Percentiles rank a stretch among this genome's conserved stretches.
Evolutionary conservation across 441 rosid genomes (phyloP).

Genomic region (Lepidium campestre): DNA sequence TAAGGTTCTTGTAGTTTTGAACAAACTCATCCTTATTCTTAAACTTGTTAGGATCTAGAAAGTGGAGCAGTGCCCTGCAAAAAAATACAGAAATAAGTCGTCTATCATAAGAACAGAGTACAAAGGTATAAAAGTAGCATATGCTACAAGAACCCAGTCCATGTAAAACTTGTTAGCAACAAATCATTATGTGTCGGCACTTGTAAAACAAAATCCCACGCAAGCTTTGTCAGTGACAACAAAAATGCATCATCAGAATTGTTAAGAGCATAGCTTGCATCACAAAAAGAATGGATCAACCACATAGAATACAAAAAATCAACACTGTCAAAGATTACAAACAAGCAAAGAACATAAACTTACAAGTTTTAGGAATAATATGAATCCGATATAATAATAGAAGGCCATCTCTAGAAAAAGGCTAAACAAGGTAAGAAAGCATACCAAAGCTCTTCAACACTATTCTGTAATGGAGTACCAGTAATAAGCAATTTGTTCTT

Average conservation of each 20-base stretch:
- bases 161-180: neutral
- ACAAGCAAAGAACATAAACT: neutral
- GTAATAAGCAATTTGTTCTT: constrained; percentile 97
- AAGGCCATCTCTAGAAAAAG: neutral
- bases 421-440: constrained; percentile 11
- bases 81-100: neutral
- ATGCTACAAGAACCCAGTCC: neutral
- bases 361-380: neutral
- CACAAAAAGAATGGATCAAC: neutral
- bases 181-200: neutral
- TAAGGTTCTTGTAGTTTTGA: constrained; percentile 96
- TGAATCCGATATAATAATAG: neutral
- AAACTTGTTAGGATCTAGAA: constrained; percentile 93
- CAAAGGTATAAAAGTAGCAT: constrained; percentile 3
- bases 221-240: neutral
- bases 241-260: neutral
- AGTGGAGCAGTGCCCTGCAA: constrained; percentile 96
- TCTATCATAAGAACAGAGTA: constrained; percentile 6
- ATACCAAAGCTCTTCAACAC: constrained; percentile 99
- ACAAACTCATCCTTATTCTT: constrained; percentile 92
- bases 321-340: constrained; percentile 2
- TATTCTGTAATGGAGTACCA: constrained; percentile 98
- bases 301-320: neutral
- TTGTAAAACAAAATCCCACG: neutral
- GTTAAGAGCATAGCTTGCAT: constrained; percentile 3